Base-by-base conservation (phyloP, 2,329 filamentous ascomycete genomes). In the Stagonosporopsis rhizophila region DNA sequence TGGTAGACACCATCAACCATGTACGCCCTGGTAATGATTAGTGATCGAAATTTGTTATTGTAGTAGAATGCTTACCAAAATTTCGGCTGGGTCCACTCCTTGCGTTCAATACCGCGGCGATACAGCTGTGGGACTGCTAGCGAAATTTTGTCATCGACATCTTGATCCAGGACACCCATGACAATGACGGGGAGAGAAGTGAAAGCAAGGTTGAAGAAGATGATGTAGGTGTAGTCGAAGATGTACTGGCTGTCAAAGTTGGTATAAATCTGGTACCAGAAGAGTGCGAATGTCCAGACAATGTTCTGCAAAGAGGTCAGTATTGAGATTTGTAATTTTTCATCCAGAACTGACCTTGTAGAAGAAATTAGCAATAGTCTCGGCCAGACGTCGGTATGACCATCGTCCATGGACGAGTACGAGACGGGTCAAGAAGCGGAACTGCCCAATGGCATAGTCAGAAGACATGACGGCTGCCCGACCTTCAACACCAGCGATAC, bases 361-460 rank as follows among this genome's bases (percentile, higher is more conserved):
- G 82, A 99, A 99, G 83, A 99, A 99, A 77, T 99, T 99, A 75
- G 92, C 92, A 70, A 96, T 97, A 42, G 89, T 91, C 80, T 99
- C 95, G 27, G 89, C 92, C 75, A 99, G 81, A 67, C 95, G 87
- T 49, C 94, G 87, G 79, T 99, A 99, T n/a, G 92, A 96, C 90
- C 90, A 95, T 17, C 90, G 85, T 4, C 91, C 91, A 65, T 95
- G 91, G 2, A 94, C 90, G 30, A 95, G 84, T 14, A 95, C 82
- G 2, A 95, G 80, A 58, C 90, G 90, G 57, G 90, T 85, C 22
- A 96, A 79, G 78, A 96, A 96, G 20, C 90, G 84, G 77, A 96
- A 96, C 74, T 96, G 92, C 0, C 90, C 91, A 64, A 96, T 92
- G 20, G 90, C 91, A 75, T 93, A 96, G 75, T 96, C 92, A 0